phyloP scores from a whole-genome alignment of 305 asterid species.

The Fraxinus dipetala region DNA sequence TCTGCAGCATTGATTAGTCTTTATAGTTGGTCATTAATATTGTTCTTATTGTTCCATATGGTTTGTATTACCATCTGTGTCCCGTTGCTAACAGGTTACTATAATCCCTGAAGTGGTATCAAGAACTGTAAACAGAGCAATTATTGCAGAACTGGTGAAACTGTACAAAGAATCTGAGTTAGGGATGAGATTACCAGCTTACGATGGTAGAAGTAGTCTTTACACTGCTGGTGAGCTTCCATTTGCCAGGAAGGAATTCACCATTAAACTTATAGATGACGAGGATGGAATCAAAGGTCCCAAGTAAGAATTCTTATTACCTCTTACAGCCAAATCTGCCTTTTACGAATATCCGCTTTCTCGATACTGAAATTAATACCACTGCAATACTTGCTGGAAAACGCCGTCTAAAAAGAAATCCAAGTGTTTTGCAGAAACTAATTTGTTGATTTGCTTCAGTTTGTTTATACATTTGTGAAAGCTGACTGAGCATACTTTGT shows the following conservation, averaged over 20 bases:
- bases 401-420: not conserved
- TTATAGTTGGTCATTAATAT: conserved; percentile 33
- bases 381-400: not conserved
- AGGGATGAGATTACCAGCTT: conserved; percentile 92
- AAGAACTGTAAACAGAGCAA: conserved; percentile 70
- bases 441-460: not conserved
- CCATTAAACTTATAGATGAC: conserved; percentile 73
- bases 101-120: conserved; percentile 91
- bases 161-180: conserved; percentile 78
- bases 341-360: not conserved
- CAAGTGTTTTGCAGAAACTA: not conserved
- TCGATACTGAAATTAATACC: not conserved
- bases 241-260: conserved; percentile 84
- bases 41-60: conserved; percentile 30
- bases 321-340: conserved; percentile 13
- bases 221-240: conserved; percentile 99
- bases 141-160: conserved; percentile 80
- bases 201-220: conserved; percentile 89
- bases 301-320: conserved; percentile 49
- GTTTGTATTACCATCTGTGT: conserved; percentile 18
- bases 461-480: not conserved
- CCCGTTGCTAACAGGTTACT: conserved; percentile 54
- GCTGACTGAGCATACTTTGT: not conserved
- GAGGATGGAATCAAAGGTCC: conserved; percentile 77
- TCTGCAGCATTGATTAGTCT: conserved; percentile 45